phyloP scores from a whole-genome alignment of 2,329 filamentous ascomycete species.

The Ceratocystis diversiconidia region DNA sequence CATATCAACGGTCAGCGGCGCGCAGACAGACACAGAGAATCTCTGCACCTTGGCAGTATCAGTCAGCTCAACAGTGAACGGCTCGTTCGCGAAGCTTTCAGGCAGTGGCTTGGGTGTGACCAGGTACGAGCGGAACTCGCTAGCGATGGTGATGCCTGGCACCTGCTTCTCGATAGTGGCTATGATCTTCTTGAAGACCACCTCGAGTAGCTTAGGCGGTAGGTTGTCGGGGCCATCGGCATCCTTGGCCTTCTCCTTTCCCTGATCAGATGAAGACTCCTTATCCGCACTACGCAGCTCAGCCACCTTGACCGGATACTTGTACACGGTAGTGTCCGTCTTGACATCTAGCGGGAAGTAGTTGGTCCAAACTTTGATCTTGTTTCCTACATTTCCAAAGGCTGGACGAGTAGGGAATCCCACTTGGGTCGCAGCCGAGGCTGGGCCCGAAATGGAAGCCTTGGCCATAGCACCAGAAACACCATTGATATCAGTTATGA shows the following conservation, averaged over 20 bases:
- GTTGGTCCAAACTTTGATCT: constrained; percentile 39
- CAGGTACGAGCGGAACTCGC: constrained; percentile 39
- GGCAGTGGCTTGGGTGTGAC: constrained; percentile 17
- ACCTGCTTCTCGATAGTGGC: constrained; percentile 25
- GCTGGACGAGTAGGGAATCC: constrained; percentile 35
- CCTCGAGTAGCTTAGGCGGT: constrained; percentile 32
- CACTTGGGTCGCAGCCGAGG: constrained; percentile 15
- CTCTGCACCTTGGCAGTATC: constrained; percentile 25
- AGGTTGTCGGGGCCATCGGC: constrained; percentile 19
- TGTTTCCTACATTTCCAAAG: constrained; percentile 32
- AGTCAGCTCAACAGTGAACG: constrained; percentile 11
- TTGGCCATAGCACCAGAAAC: constrained; percentile 21
- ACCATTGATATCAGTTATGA: constrained; percentile 22
- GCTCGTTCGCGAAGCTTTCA: neutral
- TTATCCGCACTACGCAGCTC: constrained; percentile 19
- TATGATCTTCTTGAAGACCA: constrained; percentile 30
- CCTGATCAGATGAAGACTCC: constrained; percentile 6
- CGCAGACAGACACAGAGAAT: constrained; percentile 31
- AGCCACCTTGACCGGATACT: constrained; percentile 32
- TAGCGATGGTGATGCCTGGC: constrained; percentile 27
- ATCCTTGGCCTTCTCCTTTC: constrained; percentile 13
- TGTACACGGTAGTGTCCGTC: constrained; percentile 26
- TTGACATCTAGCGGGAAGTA: constrained; percentile 35
- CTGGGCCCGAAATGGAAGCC: constrained; percentile 16
- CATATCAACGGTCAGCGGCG: constrained; percentile 26